Conservation (phyloP, 2,329 filamentous ascomycete genomes). For the Didymella arachidicola region DNA sequence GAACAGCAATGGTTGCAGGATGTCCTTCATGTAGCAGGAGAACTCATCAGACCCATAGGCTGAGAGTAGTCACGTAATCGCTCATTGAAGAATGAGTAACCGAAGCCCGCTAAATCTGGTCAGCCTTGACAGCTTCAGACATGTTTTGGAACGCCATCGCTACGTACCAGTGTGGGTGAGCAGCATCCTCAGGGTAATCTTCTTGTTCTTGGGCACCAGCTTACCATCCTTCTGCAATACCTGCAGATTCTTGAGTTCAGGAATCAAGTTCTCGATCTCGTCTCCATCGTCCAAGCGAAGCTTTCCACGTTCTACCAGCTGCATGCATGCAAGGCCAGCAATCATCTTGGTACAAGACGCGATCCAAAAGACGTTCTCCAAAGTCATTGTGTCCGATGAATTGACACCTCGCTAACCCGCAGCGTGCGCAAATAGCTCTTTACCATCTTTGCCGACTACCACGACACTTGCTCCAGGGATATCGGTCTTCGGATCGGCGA, state of each 20-base stretch:
- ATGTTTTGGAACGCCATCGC: not conserved
- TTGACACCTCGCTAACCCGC: slow-evolving; percentile 51
- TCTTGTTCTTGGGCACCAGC: slow-evolving; percentile 51
- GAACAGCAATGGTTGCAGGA: slow-evolving; percentile 64
- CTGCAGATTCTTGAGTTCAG: slow-evolving; percentile 51
- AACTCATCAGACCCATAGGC: slow-evolving; percentile 67
- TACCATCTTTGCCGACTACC: slow-evolving; percentile 53
- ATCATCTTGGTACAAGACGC: slow-evolving; percentile 57
- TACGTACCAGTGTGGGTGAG: slow-evolving; percentile 53
- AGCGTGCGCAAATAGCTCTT: slow-evolving; percentile 52
- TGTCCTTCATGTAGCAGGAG: slow-evolving; percentile 60
- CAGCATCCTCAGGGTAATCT: slow-evolving; percentile 60
- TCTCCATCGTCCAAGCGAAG: slow-evolving; percentile 41
- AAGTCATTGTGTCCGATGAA: slow-evolving; percentile 60
- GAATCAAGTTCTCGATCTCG: slow-evolving; percentile 34
- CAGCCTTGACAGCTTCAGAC: not conserved
- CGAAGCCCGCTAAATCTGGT: slow-evolving; percentile 50
- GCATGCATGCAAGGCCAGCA: slow-evolving; percentile 43
- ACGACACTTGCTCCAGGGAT: slow-evolving; percentile 54
- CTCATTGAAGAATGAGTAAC: slow-evolving; percentile 58
- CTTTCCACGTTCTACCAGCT: slow-evolving; percentile 45
- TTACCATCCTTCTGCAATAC: slow-evolving; percentile 40
- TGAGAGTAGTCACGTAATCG: slow-evolving; percentile 55
- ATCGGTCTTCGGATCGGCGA: slow-evolving; percentile 32
- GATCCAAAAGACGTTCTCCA: slow-evolving; percentile 66